Conservation (phyloP, 2,329 filamentous ascomycete genomes). For the Trichoderma brevicompactum region DNA sequence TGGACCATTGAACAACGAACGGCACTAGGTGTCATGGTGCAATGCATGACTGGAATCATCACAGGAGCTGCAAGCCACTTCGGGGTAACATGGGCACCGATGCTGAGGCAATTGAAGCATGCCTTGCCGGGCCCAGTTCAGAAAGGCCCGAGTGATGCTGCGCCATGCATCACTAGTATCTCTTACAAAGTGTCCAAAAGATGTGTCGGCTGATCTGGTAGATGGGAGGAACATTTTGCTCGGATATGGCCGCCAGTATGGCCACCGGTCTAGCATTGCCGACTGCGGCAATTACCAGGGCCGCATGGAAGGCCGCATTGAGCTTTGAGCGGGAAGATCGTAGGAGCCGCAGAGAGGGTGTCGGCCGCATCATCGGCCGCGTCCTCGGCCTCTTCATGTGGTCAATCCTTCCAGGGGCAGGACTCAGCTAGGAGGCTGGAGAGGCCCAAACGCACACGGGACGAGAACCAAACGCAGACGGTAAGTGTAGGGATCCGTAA, state of each 20-base stretch:
- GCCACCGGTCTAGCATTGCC: conserved; percentile 20
- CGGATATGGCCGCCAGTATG: background rate
- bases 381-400: conserved; percentile 10
- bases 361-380: conserved; percentile 18
- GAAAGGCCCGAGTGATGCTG: conserved; percentile 16
- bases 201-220: conserved; percentile 14
- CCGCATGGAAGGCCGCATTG: conserved; percentile 31
- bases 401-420: background rate
- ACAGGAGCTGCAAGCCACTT: background rate
- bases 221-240: conserved; percentile 5
- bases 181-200: background rate
- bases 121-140: background rate
- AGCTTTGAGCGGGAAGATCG: conserved; percentile 29
- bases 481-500: background rate
- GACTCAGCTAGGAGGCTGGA: background rate
- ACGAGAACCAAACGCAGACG: conserved; percentile 12
- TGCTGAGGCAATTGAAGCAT: conserved; percentile 6
- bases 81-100: background rate
- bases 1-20: conserved; percentile 9
- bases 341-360: conserved; percentile 1
- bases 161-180: conserved; percentile 20
- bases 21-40: background rate
- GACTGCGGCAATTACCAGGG: conserved; percentile 24
- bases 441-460: background rate
- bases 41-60: conserved; percentile 1